phyloP scores from a whole-genome alignment of 768 basidiomycete species.

The Auriscalpium vulgare region DNA sequence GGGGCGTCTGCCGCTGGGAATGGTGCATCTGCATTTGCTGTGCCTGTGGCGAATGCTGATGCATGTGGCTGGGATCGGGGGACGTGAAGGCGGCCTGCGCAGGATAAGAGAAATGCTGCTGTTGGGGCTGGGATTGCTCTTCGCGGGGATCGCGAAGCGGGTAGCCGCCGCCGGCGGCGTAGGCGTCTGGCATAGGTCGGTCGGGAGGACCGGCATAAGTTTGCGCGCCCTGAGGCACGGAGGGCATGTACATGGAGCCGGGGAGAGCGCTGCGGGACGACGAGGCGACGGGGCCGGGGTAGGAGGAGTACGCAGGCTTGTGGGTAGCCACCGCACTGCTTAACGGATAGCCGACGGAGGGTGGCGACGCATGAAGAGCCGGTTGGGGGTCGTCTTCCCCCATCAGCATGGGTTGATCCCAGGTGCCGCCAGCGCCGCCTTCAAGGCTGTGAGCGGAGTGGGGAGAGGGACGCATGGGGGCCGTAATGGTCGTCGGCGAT shows the following conservation, averaged over 20 bases:
- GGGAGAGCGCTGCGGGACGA: constrained; percentile 37
- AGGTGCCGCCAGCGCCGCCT: constrained; percentile 29
- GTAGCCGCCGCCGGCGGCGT: constrained; percentile 32
- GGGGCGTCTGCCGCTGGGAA: constrained; percentile 14
- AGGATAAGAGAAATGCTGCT: constrained; percentile 42
- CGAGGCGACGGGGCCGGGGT: constrained; percentile 15
- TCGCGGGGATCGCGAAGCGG: constrained; percentile 39
- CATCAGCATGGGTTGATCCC: constrained; percentile 48
- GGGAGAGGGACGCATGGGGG: constrained; percentile 32
- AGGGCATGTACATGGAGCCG: constrained; percentile 29
- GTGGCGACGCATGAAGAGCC: constrained; percentile 21
- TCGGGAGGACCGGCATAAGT: constrained; percentile 44
- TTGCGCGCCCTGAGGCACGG: constrained; percentile 19
- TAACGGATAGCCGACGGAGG: constrained; percentile 25
- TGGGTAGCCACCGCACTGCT: constrained; percentile 6
- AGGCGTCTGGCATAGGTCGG: constrained; percentile 38
- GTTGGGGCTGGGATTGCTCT: constrained; percentile 11
- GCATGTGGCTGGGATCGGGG: constrained; percentile 11
- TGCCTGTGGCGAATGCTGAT: constrained; percentile 25
- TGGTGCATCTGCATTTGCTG: constrained; percentile 23
- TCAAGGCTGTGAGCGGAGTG: constrained; percentile 31
- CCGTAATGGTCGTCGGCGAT: constrained; percentile 51
- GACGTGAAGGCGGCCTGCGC: constrained; percentile 38
- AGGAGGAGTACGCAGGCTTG: constrained; percentile 8
- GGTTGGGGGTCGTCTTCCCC: constrained; percentile 36